phyloP scores from a whole-genome alignment of 2,329 filamentous ascomycete genomes.

The Monosporascus sp. region DNA sequence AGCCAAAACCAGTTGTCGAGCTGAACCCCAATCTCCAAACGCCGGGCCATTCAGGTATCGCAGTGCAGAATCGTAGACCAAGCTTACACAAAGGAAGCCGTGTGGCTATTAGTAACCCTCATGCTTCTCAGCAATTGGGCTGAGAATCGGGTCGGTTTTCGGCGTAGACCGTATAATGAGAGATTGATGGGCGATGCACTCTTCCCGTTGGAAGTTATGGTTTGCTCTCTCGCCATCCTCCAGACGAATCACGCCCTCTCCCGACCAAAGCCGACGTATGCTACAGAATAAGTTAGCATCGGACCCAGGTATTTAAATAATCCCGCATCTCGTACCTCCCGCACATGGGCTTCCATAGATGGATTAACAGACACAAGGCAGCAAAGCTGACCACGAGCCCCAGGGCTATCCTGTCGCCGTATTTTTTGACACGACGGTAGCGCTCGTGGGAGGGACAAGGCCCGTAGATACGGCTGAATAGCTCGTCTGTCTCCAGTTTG shows the following conservation, averaged over 20 bases:
- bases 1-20: background rate
- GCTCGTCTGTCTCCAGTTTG: conserved; percentile 21
- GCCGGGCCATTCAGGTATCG: background rate
- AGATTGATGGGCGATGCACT: background rate
- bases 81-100: background rate
- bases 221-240: conserved; percentile 10
- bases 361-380: conserved; percentile 13
- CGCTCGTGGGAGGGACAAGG: conserved; percentile 18
- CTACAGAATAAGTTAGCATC: conserved; percentile 12
- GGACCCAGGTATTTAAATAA: background rate
- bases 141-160: too few relatives aligned
- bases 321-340: conserved; percentile 13
- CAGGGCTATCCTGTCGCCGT: conserved; percentile 20
- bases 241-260: conserved; percentile 17
- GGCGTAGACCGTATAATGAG: background rate
- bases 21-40: background rate
- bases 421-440: conserved; percentile 19
- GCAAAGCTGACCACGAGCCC: conserved; percentile 15
- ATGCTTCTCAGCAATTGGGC: too few relatives aligned
- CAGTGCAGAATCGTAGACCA: background rate
- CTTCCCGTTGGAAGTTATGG: background rate
- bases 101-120: too few relatives aligned
- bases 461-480: conserved; percentile 18
- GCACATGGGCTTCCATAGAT: conserved; percentile 17
- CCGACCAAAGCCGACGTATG: conserved; percentile 7